Conservation (phyloP, 2,329 filamentous ascomycete species). For the Ophiostoma tasmaniense region DNA sequence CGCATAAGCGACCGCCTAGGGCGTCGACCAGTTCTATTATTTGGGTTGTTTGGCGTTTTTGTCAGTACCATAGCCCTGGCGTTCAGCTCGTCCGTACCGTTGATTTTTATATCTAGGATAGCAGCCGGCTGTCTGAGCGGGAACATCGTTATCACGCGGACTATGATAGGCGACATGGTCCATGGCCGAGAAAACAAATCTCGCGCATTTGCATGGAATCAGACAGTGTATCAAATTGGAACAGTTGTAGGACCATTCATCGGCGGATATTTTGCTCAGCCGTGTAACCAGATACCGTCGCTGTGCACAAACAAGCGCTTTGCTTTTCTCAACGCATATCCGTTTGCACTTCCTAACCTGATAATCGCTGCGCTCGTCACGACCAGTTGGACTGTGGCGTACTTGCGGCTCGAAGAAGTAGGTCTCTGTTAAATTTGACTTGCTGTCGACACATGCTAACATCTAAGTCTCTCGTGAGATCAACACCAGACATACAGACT, state of each 20-base stretch:
- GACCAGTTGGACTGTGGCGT: not conserved
- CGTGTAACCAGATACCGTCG: not conserved
- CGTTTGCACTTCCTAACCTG: not conserved
- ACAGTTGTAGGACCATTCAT: not conserved
- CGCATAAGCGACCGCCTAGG: not conserved
- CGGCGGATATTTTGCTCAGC: not conserved
- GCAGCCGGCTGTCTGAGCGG: not conserved
- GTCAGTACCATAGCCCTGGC: not conserved
- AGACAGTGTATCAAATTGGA: not conserved
- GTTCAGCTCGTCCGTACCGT: not conserved
- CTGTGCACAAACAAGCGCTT: not conserved
- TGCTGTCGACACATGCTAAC: not conserved
- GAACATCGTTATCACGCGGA: not conserved
- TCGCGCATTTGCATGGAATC: not conserved
- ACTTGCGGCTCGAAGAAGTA: not conserved
- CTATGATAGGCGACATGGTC: constrained; percentile 2
- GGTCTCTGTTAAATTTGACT: not conserved
- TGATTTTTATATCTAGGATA: not conserved
- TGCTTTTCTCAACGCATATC: not conserved
- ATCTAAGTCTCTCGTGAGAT: not conserved
- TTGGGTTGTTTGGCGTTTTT: not conserved
- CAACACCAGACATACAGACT: not conserved
- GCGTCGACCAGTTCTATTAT: not conserved
- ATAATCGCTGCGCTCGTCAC: not conserved
- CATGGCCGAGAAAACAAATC: not conserved